Evolutionary conservation across 495 filamentous ascomycete species (phyloP), one percentile per base, ranked within the genome.

Genomic region (Xylaria scruposa): DNA sequence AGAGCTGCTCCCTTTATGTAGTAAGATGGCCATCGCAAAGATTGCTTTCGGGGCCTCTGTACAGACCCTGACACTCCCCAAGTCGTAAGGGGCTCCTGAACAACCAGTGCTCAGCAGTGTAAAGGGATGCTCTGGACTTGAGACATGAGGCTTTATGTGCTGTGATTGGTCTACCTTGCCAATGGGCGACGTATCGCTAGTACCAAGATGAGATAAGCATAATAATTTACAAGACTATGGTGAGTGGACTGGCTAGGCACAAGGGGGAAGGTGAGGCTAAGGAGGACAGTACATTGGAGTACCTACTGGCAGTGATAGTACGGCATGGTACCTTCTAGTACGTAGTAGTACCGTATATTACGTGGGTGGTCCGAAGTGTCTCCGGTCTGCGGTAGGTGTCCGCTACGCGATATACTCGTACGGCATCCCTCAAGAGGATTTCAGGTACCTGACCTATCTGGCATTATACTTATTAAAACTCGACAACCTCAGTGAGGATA

Each of bases 121-220:
- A 13, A 46, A 46, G 17, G 42, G 17, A 17, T 15, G 42, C 17
- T 4, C 17, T 17, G 13, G 17, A 46, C 17, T 15, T 46, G 17
- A 46, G 42, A 46, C 10, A 17, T 17, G 12, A 46, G 3, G 17
- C 17, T 13, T 4, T 15, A 46, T 46, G 42, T 46, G 4, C 42
- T 46, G 42, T 4, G 13, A 46, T 38, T 38, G 36, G 36, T 38
- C 36, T 38, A 38, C 4, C 29, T 31, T 3, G 29, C 62, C 15
- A 33, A 49, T 33, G 42, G 44, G 42, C 26, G n/a, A 49, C 17
- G 21, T 54, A 47, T 40, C 64, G 31, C 33, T n/a, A 67, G 64
- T 54, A 29, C 47, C 64, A 46, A 54, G 33, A 67, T 67, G 64
- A 67, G 64, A 67, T 67, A 67, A 67, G 64, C 64, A 67, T 53